Evolutionary conservation across 2,329 filamentous ascomycete genomes (phyloP), one percentile per base, ranked within the genome.

Genomic region (Fusarium verrucosum): DNA sequence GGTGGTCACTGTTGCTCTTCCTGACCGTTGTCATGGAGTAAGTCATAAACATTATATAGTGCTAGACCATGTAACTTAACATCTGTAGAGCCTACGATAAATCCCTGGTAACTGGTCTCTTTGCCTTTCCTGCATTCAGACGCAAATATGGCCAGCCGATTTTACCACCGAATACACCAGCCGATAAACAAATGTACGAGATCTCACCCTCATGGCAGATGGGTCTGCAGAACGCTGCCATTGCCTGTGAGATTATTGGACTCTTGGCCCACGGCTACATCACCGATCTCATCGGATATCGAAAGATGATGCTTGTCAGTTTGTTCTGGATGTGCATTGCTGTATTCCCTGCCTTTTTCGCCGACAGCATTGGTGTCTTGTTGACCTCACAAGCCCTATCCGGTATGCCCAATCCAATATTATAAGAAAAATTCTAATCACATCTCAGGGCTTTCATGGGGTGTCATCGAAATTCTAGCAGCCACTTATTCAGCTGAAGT

Each of bases 401-500:
- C 32, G 67, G 67, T 69, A 63, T 22, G 56, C 10, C 23, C 11
- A 11, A 5, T 5, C 16, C 11, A 10, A 2, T 11, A 19, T 9
- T 5, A 3, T 20, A 32, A 3, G 10, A 26, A n/a, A 9, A 22
- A 17, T 3, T 33, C 32, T 67, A 22, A 66, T 10, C 17, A 14
- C 7, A 2, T 20, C 2, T 2, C 2, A 69, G 69, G 69, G 5
- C 36, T 81, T 7, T 74, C 78, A 0, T 79, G 77, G 65, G 72
- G 72, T 16, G 68, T 68, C 4, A 70, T 80, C 43, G 74, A 76
- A 28, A 79, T 77, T 1, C 66, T 81, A 11, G 73, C 74, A 1
- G 74, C 77, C 0, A 75, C 79, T 1, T 81, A 81, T 44, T 78
- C 78, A 1, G 76, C 79, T 2, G 79, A 81, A 37, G 70, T 74